Base-by-base conservation (phyloP, 495 filamentous ascomycete species). In the Apodospora peruviana region DNA sequence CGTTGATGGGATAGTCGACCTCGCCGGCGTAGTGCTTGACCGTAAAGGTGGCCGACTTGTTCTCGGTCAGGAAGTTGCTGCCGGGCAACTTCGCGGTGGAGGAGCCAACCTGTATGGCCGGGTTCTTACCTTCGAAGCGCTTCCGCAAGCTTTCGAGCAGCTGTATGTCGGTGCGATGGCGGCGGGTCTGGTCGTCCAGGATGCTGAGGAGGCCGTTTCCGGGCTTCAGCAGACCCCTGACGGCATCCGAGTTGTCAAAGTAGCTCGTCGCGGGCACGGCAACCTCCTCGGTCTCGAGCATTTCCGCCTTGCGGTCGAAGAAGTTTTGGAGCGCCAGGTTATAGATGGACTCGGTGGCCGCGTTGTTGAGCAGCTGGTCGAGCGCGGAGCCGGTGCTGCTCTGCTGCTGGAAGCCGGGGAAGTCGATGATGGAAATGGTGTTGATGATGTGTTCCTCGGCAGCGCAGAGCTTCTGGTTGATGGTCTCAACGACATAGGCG, bases 21-120 rank as follows among this genome's bases (percentile, higher is more conserved):
- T 96, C 91, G 21, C 91, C 93, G 39, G 91, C 91, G 62, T 90
- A 98, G 67, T 98, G 93, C 58, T 86, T 90, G 49, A 98, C 82
- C 1, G 89, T 90, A 65, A 96, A 96, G 14, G 80, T 80, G 8
- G 89, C 84, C 0, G 82, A 75, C 2, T 80, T 76, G 56, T 87
- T 88, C 47, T 85, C 79, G 1, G 90, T 86, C n/a, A 81, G 69
- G 67, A 91, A 91, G 55, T 91, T 90, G 68, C 82, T 87, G 39
- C 87, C 86, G 3, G 86, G 84, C 41, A 88, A 69, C 48, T 79
- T 80, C 12, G 86, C 76, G 0, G 79, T 85, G 2, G 84, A 67
- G 25, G 75, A 77, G 23, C 82, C 82, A 1, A 93, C 88, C 9
- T 77, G 70, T 51, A 98, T 95, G 43, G 91, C 89, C 1, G 88